Evolutionary conservation across 192 early-diverging fungal species (phyloP), one percentile per base, ranked within the genome.

Genomic region (Podila epigama): DNA sequence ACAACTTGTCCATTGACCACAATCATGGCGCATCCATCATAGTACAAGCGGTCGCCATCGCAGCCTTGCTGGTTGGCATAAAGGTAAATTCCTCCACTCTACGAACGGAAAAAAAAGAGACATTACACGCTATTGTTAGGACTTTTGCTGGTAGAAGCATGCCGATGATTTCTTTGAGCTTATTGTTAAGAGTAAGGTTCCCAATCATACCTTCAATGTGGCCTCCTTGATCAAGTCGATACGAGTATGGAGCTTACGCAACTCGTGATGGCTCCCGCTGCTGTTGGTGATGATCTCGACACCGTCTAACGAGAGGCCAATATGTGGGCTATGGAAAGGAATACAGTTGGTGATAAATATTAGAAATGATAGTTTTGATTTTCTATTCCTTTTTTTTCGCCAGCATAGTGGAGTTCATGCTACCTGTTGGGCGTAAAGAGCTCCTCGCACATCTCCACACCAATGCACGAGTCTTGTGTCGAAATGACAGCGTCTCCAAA

Each of bases 31-130:
- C 92, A 92, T 15, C 97, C 98, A 63, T 99, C 98, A 58, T 98
- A 99, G 82, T 99, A 99, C 27, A 98, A 81, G 22, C 98, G 90
- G 73, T 99, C 98, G 31, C 96, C 98, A 65, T 99, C 98, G 66
- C 98, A 99, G 1, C 98, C 98, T 73, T 93, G 88, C 68, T 97
- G 96, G 79, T 99, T 99, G 10, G 97, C 81, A 62, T 99, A 99
- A 31, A 98, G 68, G 68, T 99, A 99, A 10, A 96, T 84, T 25
- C 98, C 98, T 65, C 98, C 98, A 32, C 89, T 90, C 87, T 92
- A 55, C 16, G 7, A 22, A n/a, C n/a, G n/a, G n/a, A n/a, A 27
- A 27, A n/a, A 58, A 7, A 44, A 0, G 29, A 18, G 12, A 9
- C 36, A 57, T 39, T 36, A 7, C 28, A 59, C n/a, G 0, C 9